phyloP scores from a whole-genome alignment of 2,329 filamentous ascomycete species.

The Penicillium sp. region DNA sequence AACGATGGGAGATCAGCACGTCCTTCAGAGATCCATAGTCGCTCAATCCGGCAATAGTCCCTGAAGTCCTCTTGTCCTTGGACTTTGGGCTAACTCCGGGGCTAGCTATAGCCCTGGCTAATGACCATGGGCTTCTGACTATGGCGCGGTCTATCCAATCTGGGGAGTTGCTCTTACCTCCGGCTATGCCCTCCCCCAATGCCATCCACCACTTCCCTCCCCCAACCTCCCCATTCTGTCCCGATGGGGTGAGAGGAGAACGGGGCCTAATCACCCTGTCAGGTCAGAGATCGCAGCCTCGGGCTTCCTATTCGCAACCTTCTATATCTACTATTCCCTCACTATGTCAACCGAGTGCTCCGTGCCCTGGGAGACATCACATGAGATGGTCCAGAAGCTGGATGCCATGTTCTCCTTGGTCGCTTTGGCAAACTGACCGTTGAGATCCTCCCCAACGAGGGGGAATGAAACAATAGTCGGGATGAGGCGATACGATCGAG shows the following conservation, averaged over 20 bases:
- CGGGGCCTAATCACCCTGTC: conserved; percentile 10
- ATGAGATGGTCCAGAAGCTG: conserved; percentile 13
- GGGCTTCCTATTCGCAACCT: conserved; percentile 14
- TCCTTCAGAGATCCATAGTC: conserved; percentile 19
- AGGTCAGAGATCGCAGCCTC: conserved; percentile 12
- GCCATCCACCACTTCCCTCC: neutral
- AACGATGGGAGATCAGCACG: conserved; percentile 21
- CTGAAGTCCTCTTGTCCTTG: neutral
- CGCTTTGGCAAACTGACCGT: conserved; percentile 20
- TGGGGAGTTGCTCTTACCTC: conserved; percentile 12
- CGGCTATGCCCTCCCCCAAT: neutral
- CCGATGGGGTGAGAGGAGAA: neutral
- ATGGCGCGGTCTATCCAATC: conserved; percentile 11
- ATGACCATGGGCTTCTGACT: neutral
- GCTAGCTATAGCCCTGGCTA: neutral
- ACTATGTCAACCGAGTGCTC: conserved; percentile 10
- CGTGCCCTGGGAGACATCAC: conserved; percentile 15
- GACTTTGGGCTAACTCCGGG: neutral
- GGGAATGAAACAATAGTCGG: conserved; percentile 17
- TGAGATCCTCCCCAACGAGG: conserved; percentile 10
- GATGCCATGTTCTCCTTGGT: conserved; percentile 19
- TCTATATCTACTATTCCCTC: neutral
- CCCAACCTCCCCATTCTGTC: conserved; percentile 5
- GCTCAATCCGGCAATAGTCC: conserved; percentile 16
- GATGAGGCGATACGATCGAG: neutral